These are phyloP conservation scores for Chlorella sp. DNA, from an alignment of 139 green algal genomes.

Conservation along the genomic window DNA sequence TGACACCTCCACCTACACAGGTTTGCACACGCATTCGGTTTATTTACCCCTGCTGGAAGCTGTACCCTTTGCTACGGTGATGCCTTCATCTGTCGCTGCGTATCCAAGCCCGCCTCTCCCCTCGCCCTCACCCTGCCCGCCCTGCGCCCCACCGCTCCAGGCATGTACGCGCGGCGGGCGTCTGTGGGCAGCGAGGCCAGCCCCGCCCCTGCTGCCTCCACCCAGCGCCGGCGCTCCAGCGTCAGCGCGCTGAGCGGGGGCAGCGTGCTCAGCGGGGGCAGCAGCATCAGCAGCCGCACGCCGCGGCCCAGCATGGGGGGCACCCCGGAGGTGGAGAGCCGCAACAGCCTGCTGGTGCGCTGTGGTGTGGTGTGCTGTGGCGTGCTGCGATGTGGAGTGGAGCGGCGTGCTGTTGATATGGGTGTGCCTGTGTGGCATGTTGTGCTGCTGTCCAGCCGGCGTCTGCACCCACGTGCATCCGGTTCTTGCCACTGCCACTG, in stretches of 20 bases:
- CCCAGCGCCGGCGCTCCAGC: background rate
- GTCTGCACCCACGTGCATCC: no score
- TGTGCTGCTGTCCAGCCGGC: no score
- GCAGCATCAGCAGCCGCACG: background rate
- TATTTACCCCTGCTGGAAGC: no score
- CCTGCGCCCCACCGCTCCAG: background rate
- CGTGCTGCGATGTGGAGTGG: no score
- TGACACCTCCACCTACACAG: slow-evolving; percentile 61
- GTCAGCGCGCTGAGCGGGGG: background rate
- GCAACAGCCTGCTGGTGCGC: background rate
- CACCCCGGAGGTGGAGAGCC: slow-evolving; percentile 11
- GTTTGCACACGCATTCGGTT: no score
- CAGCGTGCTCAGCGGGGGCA: background rate
- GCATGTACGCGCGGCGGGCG: background rate
- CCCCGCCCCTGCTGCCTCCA: background rate
- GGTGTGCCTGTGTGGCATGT: no score
- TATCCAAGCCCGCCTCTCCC: no score
- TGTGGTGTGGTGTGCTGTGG: no score
- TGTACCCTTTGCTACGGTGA: no score
- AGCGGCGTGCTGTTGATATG: no score
- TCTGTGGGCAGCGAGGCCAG: background rate
- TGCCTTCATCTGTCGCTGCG: no score
- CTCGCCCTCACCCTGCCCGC: background rate
- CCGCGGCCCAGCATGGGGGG: background rate
- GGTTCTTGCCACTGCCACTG: no score